Conservation (phyloP, 176 grass and related monocot genomes). For the Chloris gayana region DNA sequence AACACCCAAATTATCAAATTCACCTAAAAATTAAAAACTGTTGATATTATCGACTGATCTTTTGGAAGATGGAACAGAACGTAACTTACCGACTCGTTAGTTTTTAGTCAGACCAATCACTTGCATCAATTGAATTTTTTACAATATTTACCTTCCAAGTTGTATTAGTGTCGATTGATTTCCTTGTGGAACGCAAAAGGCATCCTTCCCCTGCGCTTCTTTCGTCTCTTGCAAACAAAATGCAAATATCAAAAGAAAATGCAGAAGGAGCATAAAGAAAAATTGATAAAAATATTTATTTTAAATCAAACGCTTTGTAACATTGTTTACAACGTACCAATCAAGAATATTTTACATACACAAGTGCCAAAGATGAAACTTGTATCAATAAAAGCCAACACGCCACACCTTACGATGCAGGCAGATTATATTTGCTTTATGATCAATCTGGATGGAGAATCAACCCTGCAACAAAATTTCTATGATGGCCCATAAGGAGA, state of each 20-base stretch:
- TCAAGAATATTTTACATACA: slow-evolving; percentile 79
- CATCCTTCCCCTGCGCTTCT: slow-evolving; percentile 69
- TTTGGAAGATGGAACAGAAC: no score
- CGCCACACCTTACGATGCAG: slow-evolving; percentile 64
- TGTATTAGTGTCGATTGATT: slow-evolving; percentile 55
- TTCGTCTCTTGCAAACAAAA: slow-evolving; percentile 98
- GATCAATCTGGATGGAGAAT: slow-evolving; percentile 50
- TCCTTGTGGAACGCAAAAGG: slow-evolving; percentile 54
- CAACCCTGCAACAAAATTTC: slow-evolving; percentile 66
- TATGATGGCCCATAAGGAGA: slow-evolving; percentile 43
- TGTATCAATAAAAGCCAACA: slow-evolving; percentile 69
- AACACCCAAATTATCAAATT: not conserved
- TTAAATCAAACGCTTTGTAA: slow-evolving; percentile 50
- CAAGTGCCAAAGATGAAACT: slow-evolving; percentile 62
- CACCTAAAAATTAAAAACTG: not conserved
- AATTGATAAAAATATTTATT: slow-evolving; percentile 37
- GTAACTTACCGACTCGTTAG: not conserved
- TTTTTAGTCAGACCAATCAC: slow-evolving; percentile 43
- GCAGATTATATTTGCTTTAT: slow-evolving; percentile 58
- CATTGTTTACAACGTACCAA: slow-evolving; percentile 68
- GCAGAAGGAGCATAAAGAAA: slow-evolving; percentile 48
- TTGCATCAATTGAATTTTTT: slow-evolving; percentile 30
- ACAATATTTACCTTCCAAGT: slow-evolving; percentile 59
- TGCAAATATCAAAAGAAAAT: slow-evolving; percentile 88
- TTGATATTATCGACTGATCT: not conserved